Evolutionary conservation across 2,329 filamentous ascomycete genomes (phyloP), one percentile per base, ranked within the genome.

Genomic region (Fusarium verrucosum): DNA sequence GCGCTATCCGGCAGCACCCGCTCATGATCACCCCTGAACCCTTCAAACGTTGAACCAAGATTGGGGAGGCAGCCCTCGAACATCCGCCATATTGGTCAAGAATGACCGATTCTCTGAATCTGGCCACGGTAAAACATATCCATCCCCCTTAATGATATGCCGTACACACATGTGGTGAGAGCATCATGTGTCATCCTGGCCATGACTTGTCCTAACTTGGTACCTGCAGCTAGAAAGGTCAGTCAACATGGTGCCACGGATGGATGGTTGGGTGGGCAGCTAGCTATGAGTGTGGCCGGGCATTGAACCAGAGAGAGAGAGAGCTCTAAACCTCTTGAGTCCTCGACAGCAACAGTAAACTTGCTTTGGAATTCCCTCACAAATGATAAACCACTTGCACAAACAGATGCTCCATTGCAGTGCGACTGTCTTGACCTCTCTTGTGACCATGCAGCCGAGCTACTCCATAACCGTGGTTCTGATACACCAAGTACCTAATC

Each of bases 1-100:
- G 65, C 65, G 64, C 65, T 53, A 62, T 68, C 65, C 65, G 65
- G 65, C 65, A 67, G 65, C 64, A 68, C 64, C 65, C 65, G 64
- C 56, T 53, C 60, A 62, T 46, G 55, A 52, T 40, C 49, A 68
- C 41, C 63, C 63, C 59, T 64, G 63, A 66, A 66, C 63, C 58
- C 63, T 66, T 44, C 49, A 60, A 58, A 32, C 38, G 45, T 38
- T 49, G 50, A 49, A 49, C 65, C 63, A 30, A 45, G 56, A 44
- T 35, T 41, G 53, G 42, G 45, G 38, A 44, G 41, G 28, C 20
- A 4, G 14, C n/a, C 41, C 36, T 36, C 14, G 14, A 28, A 10
- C 32, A 49, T 37, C 10, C 36, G 28, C 19, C 45, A 13, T 16
- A 30, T 37, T 28, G 9, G 7, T 14, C 16, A 28, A 45, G 23